Evolutionary conservation across 768 basidiomycete species (phyloP).

Genomic region (Auriscalpium vulgare): DNA sequence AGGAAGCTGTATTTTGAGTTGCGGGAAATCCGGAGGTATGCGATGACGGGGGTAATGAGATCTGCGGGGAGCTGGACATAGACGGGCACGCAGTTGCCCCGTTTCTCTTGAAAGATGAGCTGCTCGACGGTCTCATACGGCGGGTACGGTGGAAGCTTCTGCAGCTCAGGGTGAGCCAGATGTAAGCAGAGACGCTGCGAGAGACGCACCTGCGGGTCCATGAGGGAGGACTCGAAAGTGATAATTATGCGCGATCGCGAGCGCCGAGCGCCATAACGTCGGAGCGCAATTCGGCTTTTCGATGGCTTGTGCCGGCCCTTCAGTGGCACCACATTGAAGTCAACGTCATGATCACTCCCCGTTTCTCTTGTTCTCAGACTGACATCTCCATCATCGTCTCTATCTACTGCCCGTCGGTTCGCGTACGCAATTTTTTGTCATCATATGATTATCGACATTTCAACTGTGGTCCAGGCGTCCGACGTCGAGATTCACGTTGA

Average conservation of each 20-base stretch:
- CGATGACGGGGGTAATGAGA: conserved; percentile 93
- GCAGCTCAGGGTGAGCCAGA: background rate
- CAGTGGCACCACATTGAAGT: background rate
- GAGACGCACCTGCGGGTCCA: conserved; percentile 21
- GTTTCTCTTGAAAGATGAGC: conserved; percentile 72
- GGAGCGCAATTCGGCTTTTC: background rate
- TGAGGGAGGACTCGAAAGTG: background rate
- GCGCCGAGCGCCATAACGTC: background rate
- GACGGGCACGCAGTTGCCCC: conserved; percentile 89
- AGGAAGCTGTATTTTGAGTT: conserved; percentile 93
- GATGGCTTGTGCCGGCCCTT: background rate
- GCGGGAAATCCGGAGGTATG: conserved; percentile 88
- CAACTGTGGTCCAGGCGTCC: conserved; percentile 45
- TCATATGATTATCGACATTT: background rate
- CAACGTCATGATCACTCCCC: conserved; percentile 62
- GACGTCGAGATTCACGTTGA: conserved; percentile 78
- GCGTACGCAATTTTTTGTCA: conserved; percentile 21
- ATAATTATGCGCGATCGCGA: background rate
- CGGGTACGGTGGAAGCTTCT: conserved; percentile 67
- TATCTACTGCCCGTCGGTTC: conserved; percentile 65
- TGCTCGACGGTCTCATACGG: conserved; percentile 68
- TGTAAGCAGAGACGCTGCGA: background rate
- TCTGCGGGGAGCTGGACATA: conserved; percentile 92
- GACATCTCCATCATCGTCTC: conserved; percentile 44
- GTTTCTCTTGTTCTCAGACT: conserved; percentile 63